Evolutionary conservation across 345 rosid species (phyloP), one percentile per base, ranked within the genome.

Genomic region (Capsella bursapastoris): DNA sequence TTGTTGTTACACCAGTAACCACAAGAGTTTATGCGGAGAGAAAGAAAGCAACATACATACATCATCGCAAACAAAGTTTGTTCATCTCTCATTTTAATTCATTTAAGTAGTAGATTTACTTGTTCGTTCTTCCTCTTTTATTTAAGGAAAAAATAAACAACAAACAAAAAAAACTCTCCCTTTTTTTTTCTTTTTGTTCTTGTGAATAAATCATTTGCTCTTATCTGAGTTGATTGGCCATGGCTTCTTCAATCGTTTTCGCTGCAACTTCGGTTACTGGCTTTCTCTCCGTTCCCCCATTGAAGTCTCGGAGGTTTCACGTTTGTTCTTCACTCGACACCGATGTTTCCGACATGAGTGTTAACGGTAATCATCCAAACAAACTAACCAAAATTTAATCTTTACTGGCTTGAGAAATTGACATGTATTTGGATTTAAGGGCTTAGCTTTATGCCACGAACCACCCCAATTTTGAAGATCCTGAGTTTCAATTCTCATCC

Each of bases 301-400:
- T 57, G 70, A 82, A 74, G 75, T 3, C 63, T 75, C 87, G 78
- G 56, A 85, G 87, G 79, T 74, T 79, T 48, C 68, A 15, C 62
- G 89, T 88, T 59, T 57, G 86, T 56, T 85, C 88, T 40, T 83
- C 98, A 72, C 77, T 88, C 83, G 97, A 93, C 68, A n/a, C 86
- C 1, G 78, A 88, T 59, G 92, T 94, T 40, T 94, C 98, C 75
- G 98, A 94, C 79, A 94, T 95, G 99, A 87, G 96, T 55, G 84
- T 84, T 59, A 90, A 94, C 83, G 98, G 97, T 94, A 85, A 75
- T 51, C 3, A 53, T 13, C 35, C 59, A 1, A 18, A 31, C 28
- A 64, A 25, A 34, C 37, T 0, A 43, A 61, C 22, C 25, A 61
- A 41, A 5, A 22, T 52, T 35, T 11, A 64, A 27, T 65, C 28